Evolutionary conservation across 129 eudicot species (phyloP), one percentile per base, ranked within the genome.

Genomic region (Flaveria ramosissima): DNA sequence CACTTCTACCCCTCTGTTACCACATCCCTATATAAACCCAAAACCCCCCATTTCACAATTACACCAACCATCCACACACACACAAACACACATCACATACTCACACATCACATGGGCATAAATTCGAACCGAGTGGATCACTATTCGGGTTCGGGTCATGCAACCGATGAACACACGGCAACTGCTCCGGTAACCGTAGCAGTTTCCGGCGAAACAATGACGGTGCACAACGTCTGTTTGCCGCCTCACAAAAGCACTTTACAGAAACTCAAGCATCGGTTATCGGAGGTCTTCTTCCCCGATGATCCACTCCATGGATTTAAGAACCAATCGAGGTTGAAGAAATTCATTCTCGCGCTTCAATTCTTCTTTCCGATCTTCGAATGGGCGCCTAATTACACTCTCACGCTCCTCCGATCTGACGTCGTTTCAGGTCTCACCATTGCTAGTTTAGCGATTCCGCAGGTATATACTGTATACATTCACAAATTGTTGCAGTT

Each of bases 381-480:
- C n/a, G 83, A 85, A 15, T 95, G 99, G 99, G 99, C 86, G 4
- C 99, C 99, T 2, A 82, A 88, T 83, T 95, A 95, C 71, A 89
- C 13, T 75, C 24, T 92, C 26, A 48, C 71, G 14, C 86, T 95
- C 8, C 79, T 95, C 7, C 84, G 85, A 51, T 89, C 99, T 73
- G 99, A 95, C 74, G 72, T 95, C 56, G 77, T 95, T 30, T 95
- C 99, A 10, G 99, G 99, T 7, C 89, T 95, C 74, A 95, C 99
- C 73, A 95, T 95, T 77, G 99, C 99, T 0, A 95, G 99, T 68
- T 89, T 95, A n/a, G 90, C 99, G 0, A 95, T 95, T n/a, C 99
- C 99, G 30, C 99, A 94, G 96, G 98, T 94, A 60, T 70, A 41
- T 3, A 67, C 32, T 94, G 46, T 70, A 41, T 1, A 67, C 32